Evolutionary conservation across 2,329 filamentous ascomycete species (phyloP).

Genomic region (Colletotrichum sp.): DNA sequence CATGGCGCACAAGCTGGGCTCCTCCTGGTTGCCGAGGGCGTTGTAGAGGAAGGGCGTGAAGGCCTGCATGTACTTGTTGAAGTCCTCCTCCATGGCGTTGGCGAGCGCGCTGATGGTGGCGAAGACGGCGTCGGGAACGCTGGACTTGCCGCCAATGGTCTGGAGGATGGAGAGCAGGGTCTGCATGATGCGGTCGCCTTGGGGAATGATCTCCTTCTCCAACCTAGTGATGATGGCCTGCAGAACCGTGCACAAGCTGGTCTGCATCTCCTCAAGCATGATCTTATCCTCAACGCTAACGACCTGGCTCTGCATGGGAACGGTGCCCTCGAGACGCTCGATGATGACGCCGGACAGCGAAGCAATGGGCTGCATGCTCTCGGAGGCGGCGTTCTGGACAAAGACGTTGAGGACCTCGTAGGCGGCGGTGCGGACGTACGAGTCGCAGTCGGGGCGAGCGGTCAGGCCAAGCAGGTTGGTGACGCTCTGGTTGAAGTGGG

Average conservation of each 20-base stretch:
- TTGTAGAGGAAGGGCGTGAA: slow-evolving; percentile 94
- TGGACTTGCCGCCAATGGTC: slow-evolving; percentile 83
- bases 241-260: slow-evolving; percentile 88
- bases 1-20: slow-evolving; percentile 92
- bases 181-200: slow-evolving; percentile 94
- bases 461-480: slow-evolving; percentile 85
- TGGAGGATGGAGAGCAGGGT: slow-evolving; percentile 81
- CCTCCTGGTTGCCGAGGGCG: slow-evolving; percentile 93
- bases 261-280: slow-evolving; percentile 97
- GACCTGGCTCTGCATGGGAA: slow-evolving; percentile 89
- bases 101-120: slow-evolving; percentile 91
- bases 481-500: slow-evolving; percentile 93
- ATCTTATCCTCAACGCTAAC: slow-evolving; percentile 97
- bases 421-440: slow-evolving; percentile 88
- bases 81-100: slow-evolving; percentile 89
- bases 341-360: slow-evolving; percentile 87
- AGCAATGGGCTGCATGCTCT: slow-evolving; percentile 82
- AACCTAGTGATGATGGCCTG: slow-evolving; percentile 90
- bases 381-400: slow-evolving; percentile 86
- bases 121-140: slow-evolving; percentile 92
- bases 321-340: slow-evolving; percentile 87
- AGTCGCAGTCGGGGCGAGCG: slow-evolving; percentile 81
- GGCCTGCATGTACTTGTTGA: slow-evolving; percentile 96
- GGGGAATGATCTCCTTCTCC: slow-evolving; percentile 88
- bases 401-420: slow-evolving; percentile 98